These are phyloP conservation scores for Leccinellum rugosiceps DNA, from an alignment of 768 basidiomycete genomes.

Conservation along the genomic window DNA sequence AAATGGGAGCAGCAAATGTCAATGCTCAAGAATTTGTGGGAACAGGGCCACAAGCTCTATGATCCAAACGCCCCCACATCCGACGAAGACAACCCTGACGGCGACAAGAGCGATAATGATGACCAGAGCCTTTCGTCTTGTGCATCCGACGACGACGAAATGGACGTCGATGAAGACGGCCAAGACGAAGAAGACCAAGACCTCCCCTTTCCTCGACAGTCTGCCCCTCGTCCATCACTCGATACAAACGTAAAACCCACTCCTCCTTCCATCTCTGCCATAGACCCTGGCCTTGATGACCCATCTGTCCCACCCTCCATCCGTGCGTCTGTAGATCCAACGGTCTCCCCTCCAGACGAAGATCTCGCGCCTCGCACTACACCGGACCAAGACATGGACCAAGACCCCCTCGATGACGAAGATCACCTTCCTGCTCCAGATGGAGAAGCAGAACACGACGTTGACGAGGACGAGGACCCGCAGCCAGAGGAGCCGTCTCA, in stretches of 20 bases:
- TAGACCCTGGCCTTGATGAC: slow-evolving; percentile 21
- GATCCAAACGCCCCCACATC: slow-evolving; percentile 19
- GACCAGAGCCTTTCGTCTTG: slow-evolving; percentile 10
- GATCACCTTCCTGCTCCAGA: slow-evolving; percentile 18
- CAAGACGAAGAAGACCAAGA: slow-evolving; percentile 17
- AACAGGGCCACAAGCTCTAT: slow-evolving; percentile 14
- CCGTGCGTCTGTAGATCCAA: slow-evolving; percentile 20
- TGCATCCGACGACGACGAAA: slow-evolving; percentile 8
- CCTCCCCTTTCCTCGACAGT: slow-evolving; percentile 24
- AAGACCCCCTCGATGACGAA: slow-evolving; percentile 23
- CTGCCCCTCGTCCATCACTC: slow-evolving; percentile 18
- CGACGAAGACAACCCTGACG: slow-evolving; percentile 16
- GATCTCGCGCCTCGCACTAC: slow-evolving; percentile 10
- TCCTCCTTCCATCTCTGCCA: slow-evolving; percentile 9
- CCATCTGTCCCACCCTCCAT: slow-evolving; percentile 19
- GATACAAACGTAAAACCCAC: slow-evolving; percentile 8
- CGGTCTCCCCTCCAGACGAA: slow-evolving; percentile 17
- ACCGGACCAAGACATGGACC: slow-evolving; percentile 29
- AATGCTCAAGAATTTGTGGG: slow-evolving; percentile 13
- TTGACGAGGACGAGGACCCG: slow-evolving; percentile 35
- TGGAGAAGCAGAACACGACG: slow-evolving; percentile 22
- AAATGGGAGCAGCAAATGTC: neutral
- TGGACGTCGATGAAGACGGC: slow-evolving; percentile 31
- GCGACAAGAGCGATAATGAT: slow-evolving; percentile 6
- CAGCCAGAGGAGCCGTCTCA: slow-evolving; percentile 24